Evolutionary conservation across 2,329 filamentous ascomycete species (phyloP).

Genomic region (Venturiaceae sp.): DNA sequence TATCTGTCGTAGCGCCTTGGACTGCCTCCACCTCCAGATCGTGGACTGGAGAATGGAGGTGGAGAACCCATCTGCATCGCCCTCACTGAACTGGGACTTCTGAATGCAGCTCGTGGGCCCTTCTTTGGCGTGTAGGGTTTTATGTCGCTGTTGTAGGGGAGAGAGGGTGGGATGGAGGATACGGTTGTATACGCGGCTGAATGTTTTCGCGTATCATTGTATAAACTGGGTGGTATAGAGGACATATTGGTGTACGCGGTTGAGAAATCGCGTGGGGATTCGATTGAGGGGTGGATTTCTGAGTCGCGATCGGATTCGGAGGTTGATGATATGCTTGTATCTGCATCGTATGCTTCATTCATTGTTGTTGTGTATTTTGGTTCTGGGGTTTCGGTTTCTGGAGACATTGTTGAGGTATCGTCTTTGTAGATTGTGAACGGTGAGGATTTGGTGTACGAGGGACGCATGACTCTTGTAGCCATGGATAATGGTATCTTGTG

Average conservation of each 20-base stretch:
- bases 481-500: neutral
- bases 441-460: neutral
- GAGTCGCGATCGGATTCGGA: neutral
- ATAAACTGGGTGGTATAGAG: neutral
- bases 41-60: conserved; percentile 37
- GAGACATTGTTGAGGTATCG: neutral
- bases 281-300: neutral
- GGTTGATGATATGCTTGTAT: neutral
- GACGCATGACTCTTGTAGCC: neutral
- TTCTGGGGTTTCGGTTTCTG: neutral
- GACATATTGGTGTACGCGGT: neutral
- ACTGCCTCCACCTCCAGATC: neutral
- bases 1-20: neutral
- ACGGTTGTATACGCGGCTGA: conserved; percentile 15
- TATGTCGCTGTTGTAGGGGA: conserved; percentile 17
- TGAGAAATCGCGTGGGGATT: neutral
- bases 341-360: neutral
- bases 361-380: neutral
- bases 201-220: neutral
- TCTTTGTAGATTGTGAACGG: neutral
- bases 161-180: conserved; percentile 23
- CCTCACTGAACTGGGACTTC: conserved; percentile 59
- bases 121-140: conserved; percentile 46
- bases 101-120: conserved; percentile 50
- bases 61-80: conserved; percentile 66